phyloP scores from a whole-genome alignment of 129 eudicot genomes.

The Chrysanthemum seticuspe region DNA sequence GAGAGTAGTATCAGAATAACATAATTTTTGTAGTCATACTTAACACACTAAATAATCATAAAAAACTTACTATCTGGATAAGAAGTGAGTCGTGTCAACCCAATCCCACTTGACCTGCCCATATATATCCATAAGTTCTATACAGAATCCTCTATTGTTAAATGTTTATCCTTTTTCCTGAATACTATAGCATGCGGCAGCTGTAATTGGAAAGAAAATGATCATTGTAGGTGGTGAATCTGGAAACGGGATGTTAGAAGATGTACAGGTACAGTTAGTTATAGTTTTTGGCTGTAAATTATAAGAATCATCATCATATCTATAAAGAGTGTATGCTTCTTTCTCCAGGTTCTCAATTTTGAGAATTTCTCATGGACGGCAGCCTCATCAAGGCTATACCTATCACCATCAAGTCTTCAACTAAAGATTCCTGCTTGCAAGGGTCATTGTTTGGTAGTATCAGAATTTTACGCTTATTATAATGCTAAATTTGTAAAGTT shows the following conservation, averaged over 20 bases:
- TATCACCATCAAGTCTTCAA: slow-evolving; percentile 91
- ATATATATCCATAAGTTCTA: slow-evolving; percentile 1
- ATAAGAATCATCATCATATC: background rate
- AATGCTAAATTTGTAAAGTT: background rate
- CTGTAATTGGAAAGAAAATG: slow-evolving; percentile 93
- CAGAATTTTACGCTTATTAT: background rate
- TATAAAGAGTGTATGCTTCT: background rate
- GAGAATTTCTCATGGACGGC: slow-evolving; percentile 81
- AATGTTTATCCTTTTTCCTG: slow-evolving; percentile 26
- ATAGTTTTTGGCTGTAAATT: slow-evolving; percentile 12
- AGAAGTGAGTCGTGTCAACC: too few relatives aligned
- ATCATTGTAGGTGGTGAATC: slow-evolving; percentile 98
- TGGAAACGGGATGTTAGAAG: slow-evolving; percentile 74
- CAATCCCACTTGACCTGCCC: background rate
- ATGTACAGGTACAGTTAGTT: slow-evolving; percentile 67
- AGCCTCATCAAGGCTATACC: slow-evolving; percentile 87
- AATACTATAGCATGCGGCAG: slow-evolving; percentile 81
- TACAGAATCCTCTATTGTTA: background rate
- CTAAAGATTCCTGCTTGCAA: slow-evolving; percentile 95
- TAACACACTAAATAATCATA: too few relatives aligned
- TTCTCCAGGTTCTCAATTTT: slow-evolving; percentile 73
- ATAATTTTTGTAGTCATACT: too few relatives aligned
- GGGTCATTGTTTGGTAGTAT: slow-evolving; percentile 87
- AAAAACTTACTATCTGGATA: too few relatives aligned
- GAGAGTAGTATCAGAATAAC: too few relatives aligned